Evolutionary conservation across 129 eudicot species (phyloP), one percentile per base, ranked within the genome.

Genomic region (Artemisia annua): DNA sequence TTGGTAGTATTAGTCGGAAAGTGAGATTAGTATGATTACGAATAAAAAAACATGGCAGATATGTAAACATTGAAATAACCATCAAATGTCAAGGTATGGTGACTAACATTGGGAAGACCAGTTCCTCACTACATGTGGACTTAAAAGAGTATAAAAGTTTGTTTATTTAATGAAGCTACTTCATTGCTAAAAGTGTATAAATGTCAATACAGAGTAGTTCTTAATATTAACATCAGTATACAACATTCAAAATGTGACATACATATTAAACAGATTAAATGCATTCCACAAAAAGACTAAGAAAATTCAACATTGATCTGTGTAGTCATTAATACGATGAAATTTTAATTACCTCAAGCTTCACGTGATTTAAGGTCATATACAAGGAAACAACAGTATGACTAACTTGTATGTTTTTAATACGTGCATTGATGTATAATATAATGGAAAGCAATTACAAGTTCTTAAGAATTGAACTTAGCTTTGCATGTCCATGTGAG

Each of bases 91-190:
- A 79, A 79, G 79, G 73, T 69, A 52, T 35, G 39, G 53, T 53
- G 60, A 74, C 28, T 64, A 75, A 57, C 74, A 57, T 56, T 24
- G 39, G 58, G 75, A 76, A 30, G 75, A 66, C 73, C 59, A 22
- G 67, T 66, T 66, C 79, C 64, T 74, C 19, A 63, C 72, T 65
- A 43, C 73, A 69, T 77, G 69, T 78, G 81, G 76, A 78, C 81
- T 62, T 70, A 63, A 78, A 77, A 39, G 65, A 51, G 72, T 70
- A 51, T 50, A 77, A 69, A 26, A 18, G 53, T 18, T 28, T 60
- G 70, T 49, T 77, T 53, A 22, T 55, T 22, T 55, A 32, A 54
- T 30, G 66, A 7, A 75, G 53, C 71, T 52, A 52, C 51, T 63
- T 61, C 52, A 74, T 56, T 55, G 54, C 58, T 46, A 48, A 13